Evolutionary conservation across 1,284 basidiomycete species (phyloP).

Genomic region (Hemileia vastatrix): DNA sequence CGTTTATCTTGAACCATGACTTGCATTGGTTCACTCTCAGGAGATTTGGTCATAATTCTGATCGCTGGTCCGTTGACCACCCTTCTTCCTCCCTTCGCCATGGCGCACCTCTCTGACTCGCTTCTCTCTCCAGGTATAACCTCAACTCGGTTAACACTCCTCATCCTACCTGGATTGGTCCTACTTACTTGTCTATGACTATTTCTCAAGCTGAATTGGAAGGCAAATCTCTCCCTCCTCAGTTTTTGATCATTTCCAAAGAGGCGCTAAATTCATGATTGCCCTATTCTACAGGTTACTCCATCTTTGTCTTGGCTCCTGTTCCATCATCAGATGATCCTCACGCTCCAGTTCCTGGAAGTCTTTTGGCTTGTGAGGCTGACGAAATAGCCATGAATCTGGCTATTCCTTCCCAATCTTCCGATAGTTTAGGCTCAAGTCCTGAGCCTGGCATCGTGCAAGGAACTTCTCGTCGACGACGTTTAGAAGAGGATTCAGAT

Average conservation of each 20-base stretch:
- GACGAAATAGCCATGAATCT: conserved; percentile 13
- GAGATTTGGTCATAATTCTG: conserved; percentile 58
- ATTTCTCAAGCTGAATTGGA: conserved; percentile 75
- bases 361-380: conserved; percentile 7
- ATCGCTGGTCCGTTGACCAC: conserved; percentile 27
- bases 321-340: conserved; percentile 9
- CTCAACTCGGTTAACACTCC: conserved; percentile 63
- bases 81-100: background rate
- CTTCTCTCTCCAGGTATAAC: conserved; percentile 73
- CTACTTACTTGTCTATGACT: conserved; percentile 71
- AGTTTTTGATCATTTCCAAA: background rate
- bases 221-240: conserved; percentile 44
- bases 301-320: conserved; percentile 14
- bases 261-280: background rate
- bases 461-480: conserved; percentile 1
- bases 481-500: background rate
- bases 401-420: background rate
- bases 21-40: conserved; percentile 84
- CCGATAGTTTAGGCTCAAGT: no score
- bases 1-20: conserved; percentile 75
- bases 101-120: conserved; percentile 30
- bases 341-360: conserved; percentile 8
- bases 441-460: background rate
- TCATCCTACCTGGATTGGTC: conserved; percentile 69
- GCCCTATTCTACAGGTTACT: conserved; percentile 6